Conservation (phyloP, 1,284 basidiomycete species). For the Moniliophthora roreri region DNA sequence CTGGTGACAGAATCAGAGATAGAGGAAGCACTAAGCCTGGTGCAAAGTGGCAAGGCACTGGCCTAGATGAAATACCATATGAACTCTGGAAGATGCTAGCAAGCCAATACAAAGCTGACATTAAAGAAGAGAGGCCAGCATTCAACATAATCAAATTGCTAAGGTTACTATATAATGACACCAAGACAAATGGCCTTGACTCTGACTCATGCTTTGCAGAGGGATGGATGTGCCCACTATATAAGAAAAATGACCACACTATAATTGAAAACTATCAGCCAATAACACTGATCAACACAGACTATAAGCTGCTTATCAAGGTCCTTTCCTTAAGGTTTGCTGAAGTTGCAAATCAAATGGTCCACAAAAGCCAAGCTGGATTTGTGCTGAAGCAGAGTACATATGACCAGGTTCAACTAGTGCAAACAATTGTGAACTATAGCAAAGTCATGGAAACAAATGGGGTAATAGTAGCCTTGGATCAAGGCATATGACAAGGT, state of each 20-base stretch:
- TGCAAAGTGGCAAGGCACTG: slow-evolving; percentile 8
- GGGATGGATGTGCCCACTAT: slow-evolving; percentile 24
- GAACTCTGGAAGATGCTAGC: slow-evolving; percentile 17
- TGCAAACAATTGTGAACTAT: slow-evolving; percentile 18
- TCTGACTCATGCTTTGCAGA: slow-evolving; percentile 9
- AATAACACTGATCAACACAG: slow-evolving; percentile 11
- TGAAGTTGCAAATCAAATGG: slow-evolving; percentile 11
- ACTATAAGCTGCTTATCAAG: slow-evolving; percentile 18
- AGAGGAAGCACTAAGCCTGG: background rate
- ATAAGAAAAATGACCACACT: slow-evolving; percentile 22
- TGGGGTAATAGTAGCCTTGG: slow-evolving; percentile 21
- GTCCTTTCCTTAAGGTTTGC: slow-evolving; percentile 11
- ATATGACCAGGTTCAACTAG: slow-evolving; percentile 18
- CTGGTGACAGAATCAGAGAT: too few species aligned
- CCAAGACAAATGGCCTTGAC: slow-evolving; percentile 11
- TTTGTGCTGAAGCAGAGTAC: slow-evolving; percentile 23
- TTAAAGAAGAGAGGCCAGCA: background rate
- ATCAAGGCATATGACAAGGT: slow-evolving; percentile 24
- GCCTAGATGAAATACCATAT: slow-evolving; percentile 17
- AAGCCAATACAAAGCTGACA: background rate
- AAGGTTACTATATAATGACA: slow-evolving; percentile 15
- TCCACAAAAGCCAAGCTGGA: slow-evolving; percentile 23
- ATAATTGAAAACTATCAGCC: slow-evolving; percentile 22
- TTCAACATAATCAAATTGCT: slow-evolving; percentile 15
- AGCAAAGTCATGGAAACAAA: slow-evolving; percentile 21